Conservation (phyloP, 371 early-diverging fungal species). For the Rhizopus stolonifer region DNA sequence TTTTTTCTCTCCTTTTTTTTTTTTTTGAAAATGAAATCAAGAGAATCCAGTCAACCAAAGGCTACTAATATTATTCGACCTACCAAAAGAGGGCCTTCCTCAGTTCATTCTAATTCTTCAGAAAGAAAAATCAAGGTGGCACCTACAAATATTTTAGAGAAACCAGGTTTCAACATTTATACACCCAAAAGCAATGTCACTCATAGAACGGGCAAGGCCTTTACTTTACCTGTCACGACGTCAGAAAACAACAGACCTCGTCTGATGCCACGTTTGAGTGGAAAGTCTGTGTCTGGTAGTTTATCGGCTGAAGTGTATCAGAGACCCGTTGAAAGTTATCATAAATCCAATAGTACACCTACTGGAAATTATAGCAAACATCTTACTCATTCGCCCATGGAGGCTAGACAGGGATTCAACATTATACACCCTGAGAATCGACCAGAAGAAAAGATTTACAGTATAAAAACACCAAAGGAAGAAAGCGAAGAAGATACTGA, state of each 20-base stretch:
- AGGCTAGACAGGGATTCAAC: too few relatives aligned
- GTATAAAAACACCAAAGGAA: too few relatives aligned
- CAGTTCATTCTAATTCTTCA: constrained; percentile 9
- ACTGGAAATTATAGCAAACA: too few relatives aligned
- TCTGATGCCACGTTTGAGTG: constrained; percentile 11
- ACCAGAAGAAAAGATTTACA: too few relatives aligned
- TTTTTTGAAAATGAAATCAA: constrained; percentile 6
- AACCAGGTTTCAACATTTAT: constrained; percentile 2
- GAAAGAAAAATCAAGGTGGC: constrained; percentile 19
- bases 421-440: too few relatives aligned
- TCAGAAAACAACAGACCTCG: neutral
- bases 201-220: neutral
- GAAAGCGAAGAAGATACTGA: too few relatives aligned
- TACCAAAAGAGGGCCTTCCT: constrained; percentile 1
- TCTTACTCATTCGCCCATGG: too few relatives aligned
- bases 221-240: neutral
- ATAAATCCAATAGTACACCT: too few relatives aligned
- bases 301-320: too few relatives aligned
- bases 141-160: neutral
- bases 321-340: too few relatives aligned
- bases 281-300: too few relatives aligned
- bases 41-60: constrained; percentile 28
- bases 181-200: neutral
- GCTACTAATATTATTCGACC: constrained; percentile 33
- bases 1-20: neutral